These are phyloP conservation scores for Phytophthora pluvialis DNA, from an alignment of 352 stramenopile species.

Conservation along the genomic window DNA sequence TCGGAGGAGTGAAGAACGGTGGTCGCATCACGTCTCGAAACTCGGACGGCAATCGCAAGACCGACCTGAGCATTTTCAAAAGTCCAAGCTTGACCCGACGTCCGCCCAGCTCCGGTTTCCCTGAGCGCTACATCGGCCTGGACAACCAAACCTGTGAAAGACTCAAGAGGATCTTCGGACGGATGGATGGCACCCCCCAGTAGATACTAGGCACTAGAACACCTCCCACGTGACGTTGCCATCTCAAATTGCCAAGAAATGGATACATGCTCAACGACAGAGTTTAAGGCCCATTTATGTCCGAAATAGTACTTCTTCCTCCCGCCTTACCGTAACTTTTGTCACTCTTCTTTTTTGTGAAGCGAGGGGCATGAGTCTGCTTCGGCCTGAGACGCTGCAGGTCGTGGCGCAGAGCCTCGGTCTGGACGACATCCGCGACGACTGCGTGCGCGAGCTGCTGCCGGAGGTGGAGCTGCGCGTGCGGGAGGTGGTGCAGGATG, in stretches of 20 bases:
- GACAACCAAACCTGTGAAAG: constrained; percentile 79
- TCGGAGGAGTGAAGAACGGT: constrained; percentile 1
- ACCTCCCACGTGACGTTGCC: not conserved
- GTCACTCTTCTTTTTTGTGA: constrained; percentile 27
- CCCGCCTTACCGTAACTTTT: not conserved
- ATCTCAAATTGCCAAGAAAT: not conserved
- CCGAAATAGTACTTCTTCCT: not conserved
- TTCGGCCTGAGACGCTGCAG: constrained; percentile 71
- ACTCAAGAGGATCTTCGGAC: constrained; percentile 78
- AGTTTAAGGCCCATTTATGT: constrained; percentile 8
- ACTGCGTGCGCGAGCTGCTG: constrained; percentile 70
- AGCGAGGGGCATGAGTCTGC: constrained; percentile 64
- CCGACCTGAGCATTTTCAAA: constrained; percentile 84
- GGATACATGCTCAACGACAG: constrained; percentile 1
- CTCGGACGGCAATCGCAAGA: constrained; percentile 37
- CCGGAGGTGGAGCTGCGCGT: constrained; percentile 83
- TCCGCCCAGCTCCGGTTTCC: constrained; percentile 59
- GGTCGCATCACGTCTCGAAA: not conserved
- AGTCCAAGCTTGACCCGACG: constrained; percentile 58
- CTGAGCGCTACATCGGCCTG: constrained; percentile 80
- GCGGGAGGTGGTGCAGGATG: constrained; percentile 84
- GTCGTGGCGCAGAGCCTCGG: constrained; percentile 80
- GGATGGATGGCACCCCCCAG: constrained; percentile 46
- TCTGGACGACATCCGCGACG: constrained; percentile 71
- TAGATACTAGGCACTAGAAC: constrained; percentile 9